phyloP scores from a whole-genome alignment of 1,139 yeast species.

The Pichia sp. region DNA sequence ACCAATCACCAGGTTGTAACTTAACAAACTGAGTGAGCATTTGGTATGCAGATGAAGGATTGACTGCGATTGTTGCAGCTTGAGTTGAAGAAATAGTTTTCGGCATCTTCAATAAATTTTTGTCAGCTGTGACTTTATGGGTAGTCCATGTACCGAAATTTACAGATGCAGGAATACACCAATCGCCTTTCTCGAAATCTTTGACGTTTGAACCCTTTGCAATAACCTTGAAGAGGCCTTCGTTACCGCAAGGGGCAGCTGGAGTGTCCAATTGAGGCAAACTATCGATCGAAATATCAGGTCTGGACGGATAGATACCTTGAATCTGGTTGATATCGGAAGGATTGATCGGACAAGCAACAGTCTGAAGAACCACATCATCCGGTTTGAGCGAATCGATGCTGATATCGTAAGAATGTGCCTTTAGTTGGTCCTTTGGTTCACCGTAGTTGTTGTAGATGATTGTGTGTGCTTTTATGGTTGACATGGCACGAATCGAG shows the following conservation, averaged over 20 bases:
- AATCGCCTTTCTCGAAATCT: slow-evolving; percentile 62
- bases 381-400: slow-evolving; percentile 28
- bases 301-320: slow-evolving; percentile 89
- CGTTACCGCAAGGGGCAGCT: slow-evolving; percentile 83
- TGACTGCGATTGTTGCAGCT: slow-evolving; percentile 86
- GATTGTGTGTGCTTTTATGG: slow-evolving; percentile 42
- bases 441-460: slow-evolving; percentile 53
- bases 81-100: slow-evolving; percentile 43
- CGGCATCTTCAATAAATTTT: slow-evolving; percentile 47
- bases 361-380: slow-evolving; percentile 49
- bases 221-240: slow-evolving; percentile 81
- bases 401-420: slow-evolving; percentile 48
- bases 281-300: slow-evolving; percentile 43
- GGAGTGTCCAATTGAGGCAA: slow-evolving; percentile 50
- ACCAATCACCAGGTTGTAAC: slow-evolving; percentile 70
- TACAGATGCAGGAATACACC: slow-evolving; percentile 81
- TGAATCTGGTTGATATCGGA: slow-evolving; percentile 85
- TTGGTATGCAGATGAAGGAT: slow-evolving; percentile 88
- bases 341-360: slow-evolving; percentile 91
- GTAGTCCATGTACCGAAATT: slow-evolving; percentile 96
- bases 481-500: slow-evolving; percentile 13
- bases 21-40: slow-evolving; percentile 65
- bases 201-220: slow-evolving; percentile 55
- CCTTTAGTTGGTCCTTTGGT: slow-evolving; percentile 47
- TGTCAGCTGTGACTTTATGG: slow-evolving; percentile 51